Evolutionary conservation across 495 filamentous ascomycete genomes (phyloP), one percentile per base, ranked within the genome.

Genomic region (Penicillium parvum): DNA sequence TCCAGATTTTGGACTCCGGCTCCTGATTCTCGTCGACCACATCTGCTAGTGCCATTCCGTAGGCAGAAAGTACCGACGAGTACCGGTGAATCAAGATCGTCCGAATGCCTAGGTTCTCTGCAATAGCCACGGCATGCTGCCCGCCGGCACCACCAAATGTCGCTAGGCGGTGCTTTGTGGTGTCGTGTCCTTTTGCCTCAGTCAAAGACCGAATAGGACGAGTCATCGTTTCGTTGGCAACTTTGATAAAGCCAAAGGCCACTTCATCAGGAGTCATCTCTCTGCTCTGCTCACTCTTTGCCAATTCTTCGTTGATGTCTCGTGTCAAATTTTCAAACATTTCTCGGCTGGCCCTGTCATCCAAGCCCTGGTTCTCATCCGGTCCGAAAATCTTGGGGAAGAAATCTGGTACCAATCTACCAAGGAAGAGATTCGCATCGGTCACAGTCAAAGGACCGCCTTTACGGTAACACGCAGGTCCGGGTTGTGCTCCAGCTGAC

Each of bases 161-260:
- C 1, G 90, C 90, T 28, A 97, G 74, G 5, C 88, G 72, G 63
- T 97, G 92, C 53, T 84, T 85, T 3, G 87, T 88, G 2, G 90
- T 91, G 60, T 95, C 89, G 55, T 95, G 84, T 1, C 92, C 92
- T 61, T 90, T 88, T 14, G 89, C 90, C 64, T 98, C 91, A 3
- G 91, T 98, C 50, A 96, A 71, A 22, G 85, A 89, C 26, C 92
- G 74, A 49, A 98, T 98, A 0, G 92, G 92, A 32, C 92, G 72
- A 2, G 85, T 89, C 92, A 98, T 97, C 14, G 88, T 84, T 66
- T 96, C 91, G 48, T 98, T 96, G 3, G 92, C 91, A 40, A 98
- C 88, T 18, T 60, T 52, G 32, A 60, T 49, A 23, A 60, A 60
- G 7, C 90, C 90, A 53, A 86, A 87, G 0, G 90, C 90, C 14